Evolutionary conservation across 129 eudicot species (phyloP).

Genomic region (Flaveria linearis): DNA sequence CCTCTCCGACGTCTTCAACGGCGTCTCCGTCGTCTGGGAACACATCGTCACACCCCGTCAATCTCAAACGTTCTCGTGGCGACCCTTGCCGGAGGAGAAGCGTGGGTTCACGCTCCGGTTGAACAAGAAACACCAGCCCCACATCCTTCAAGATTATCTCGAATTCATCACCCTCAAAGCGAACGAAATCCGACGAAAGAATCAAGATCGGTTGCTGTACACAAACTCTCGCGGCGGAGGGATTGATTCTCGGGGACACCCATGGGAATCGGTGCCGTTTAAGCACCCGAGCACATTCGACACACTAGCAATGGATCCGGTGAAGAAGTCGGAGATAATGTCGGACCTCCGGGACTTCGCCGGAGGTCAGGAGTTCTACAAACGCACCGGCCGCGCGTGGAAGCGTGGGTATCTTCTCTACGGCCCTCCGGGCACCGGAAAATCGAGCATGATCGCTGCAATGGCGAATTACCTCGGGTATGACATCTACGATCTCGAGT

Average conservation of each 20-base stretch:
- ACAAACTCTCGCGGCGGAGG: slow-evolving; percentile 91
- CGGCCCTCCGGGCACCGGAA: slow-evolving; percentile 97
- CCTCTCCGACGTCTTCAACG: slow-evolving; percentile 49
- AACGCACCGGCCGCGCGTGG: slow-evolving; percentile 96
- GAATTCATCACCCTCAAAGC: slow-evolving; percentile 71
- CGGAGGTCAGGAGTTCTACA: slow-evolving; percentile 76
- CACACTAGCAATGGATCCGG: slow-evolving; percentile 87
- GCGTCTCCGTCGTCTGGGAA: slow-evolving; percentile 74
- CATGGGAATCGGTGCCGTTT: slow-evolving; percentile 97
- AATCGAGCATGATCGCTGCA: slow-evolving; percentile 97
- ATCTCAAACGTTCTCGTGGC: slow-evolving; percentile 80
- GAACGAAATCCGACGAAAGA: slow-evolving; percentile 57
- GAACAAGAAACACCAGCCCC: slow-evolving; percentile 48
- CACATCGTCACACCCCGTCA: slow-evolving; percentile 79
- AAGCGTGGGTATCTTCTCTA: slow-evolving; percentile 79
- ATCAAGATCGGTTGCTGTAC: slow-evolving; percentile 74
- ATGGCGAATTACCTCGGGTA: slow-evolving; percentile 89
- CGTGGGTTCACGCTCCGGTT: slow-evolving; percentile 75
- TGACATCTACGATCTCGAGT: slow-evolving; percentile 86
- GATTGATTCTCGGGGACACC: slow-evolving; percentile 76
- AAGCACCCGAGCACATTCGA: slow-evolving; percentile 96
- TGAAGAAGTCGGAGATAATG: slow-evolving; percentile 58
- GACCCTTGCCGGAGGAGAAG: slow-evolving; percentile 92
- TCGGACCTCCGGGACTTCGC: slow-evolving; percentile 80
- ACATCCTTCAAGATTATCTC: slow-evolving; percentile 56